Base-by-base conservation (phyloP, 495 filamentous ascomycete species). In the Podospora pseudoanserina region DNA sequence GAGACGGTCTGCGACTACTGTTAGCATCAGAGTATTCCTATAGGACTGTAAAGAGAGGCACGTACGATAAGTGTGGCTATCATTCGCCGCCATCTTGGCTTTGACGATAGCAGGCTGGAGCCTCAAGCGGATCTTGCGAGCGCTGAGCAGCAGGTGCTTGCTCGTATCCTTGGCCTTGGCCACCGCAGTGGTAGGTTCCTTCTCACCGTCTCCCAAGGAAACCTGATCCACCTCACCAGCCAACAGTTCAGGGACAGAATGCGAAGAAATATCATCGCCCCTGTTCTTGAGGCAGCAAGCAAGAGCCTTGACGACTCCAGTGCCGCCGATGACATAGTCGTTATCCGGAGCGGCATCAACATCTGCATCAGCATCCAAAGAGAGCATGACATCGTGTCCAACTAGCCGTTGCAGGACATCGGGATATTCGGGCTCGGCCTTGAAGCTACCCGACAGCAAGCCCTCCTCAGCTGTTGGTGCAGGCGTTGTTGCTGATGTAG, bases 251-350 rank as follows among this genome's bases (percentile, higher is more conserved):
- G 81, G 84, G 66, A 77, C 75, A 5, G 82, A 84, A 54, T 79
- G 76, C 27, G 82, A 75, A 16, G 86, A 78, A 16, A 82, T 80
- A 70, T 89, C 87, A 57, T 84, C 83, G 15, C 82, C 86, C 71
- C 87, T 85, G 70, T 96, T 96, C 65, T 90, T 89, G 39, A 99
- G 84, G 72, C 93, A 96, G 59, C 96, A 93, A 60, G 92, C 90
- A 64, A 99, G 81, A 26, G 93, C 94, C 78, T 97, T 96, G 44
- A 97, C 95, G 0, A 99, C 92, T 68, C 94, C 95, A 0, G 94
- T 97, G 20, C 94, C 94, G 53, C 94, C 93, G 73, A 99, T 93
- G 54, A 98, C 92, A 78, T 98, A 97, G 74, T 97, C 92, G 59
- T 96, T 91, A 70, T 96, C 92, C 1, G 94, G 92, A 28, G 92